Evolutionary conservation across 495 filamentous ascomycete species (phyloP), one percentile per base, ranked within the genome.

Genomic region (Trichoderma virens): DNA sequence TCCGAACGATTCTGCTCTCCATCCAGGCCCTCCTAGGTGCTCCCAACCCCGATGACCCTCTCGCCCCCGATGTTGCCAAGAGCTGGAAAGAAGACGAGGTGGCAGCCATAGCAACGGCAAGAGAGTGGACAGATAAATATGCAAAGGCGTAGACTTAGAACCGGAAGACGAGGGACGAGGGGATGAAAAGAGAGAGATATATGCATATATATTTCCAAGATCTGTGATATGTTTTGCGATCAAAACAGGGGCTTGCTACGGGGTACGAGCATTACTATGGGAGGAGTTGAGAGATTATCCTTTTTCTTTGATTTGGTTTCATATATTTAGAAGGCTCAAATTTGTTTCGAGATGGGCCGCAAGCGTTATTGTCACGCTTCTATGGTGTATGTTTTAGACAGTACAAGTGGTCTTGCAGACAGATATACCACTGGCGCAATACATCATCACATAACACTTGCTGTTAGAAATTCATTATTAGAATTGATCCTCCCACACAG

Each of bases 1-100:
- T 99, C 73, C 89, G 94, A 35, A 99, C 94, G 0, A 98, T 99
- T 66, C 83, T 99, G 2, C 86, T 99, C 35, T 97, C 92, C 23
- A 99, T 99, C 72, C 94, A 99, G 76, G 94, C 94, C 18, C 81
- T 99, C 39, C 85, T 99, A 18, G 94, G 94, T 32, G 95, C 94
- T 8, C 94, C 94, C 14, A 99, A 99, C 74, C 94, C 94, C 1
- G 95, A 98, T 68, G 94, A 98, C 72, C 94, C 94, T 14, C 83
- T 98, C 45, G 94, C 94, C 32, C 94, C 96, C 69, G 94, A 97
- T 69, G 94, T 98, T 31, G 94, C 94, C n/a, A 92, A 98, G 77
- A 83, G 87, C 70, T 98, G 94, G 94, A 96, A 97, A 78, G 91
- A 96, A 67, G 88, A 98, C 70, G 90, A 97, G 78, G 85, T 84